Conservation (phyloP, 1,284 basidiomycete species). For the Trametes sp. region DNA sequence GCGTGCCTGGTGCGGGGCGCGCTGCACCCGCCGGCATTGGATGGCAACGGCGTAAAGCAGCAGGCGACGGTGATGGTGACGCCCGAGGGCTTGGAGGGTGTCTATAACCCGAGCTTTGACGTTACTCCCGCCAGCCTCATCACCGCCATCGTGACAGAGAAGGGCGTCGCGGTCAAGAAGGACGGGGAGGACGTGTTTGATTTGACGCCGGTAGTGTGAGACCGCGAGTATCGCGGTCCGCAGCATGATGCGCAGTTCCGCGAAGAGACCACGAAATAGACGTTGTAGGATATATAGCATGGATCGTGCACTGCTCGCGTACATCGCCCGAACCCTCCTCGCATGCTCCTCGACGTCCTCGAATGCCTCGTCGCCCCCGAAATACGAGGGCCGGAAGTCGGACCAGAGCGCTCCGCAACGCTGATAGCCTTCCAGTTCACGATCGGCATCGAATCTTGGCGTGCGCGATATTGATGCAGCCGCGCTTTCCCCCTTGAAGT, state of each 20-base stretch:
- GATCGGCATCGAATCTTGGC: background rate
- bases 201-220: slow-evolving; percentile 57
- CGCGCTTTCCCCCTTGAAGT: background rate
- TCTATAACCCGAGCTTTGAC: slow-evolving; percentile 95
- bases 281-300: slow-evolving; percentile 5
- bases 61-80: slow-evolving; percentile 81
- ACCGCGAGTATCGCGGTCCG: slow-evolving; percentile 16
- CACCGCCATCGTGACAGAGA: slow-evolving; percentile 89
- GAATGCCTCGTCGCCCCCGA: background rate
- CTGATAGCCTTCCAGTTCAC: background rate
- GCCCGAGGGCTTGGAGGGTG: slow-evolving; percentile 66
- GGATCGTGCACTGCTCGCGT: background rate
- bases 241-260: slow-evolving; percentile 1
- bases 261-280: background rate
- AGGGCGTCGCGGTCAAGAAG: slow-evolving; percentile 77
- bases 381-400: background rate
- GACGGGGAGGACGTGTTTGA: slow-evolving; percentile 61
- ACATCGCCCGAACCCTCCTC: background rate
- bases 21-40: slow-evolving; percentile 57
- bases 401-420: background rate
- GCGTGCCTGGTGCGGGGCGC: slow-evolving; percentile 87
- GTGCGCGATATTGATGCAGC: background rate
- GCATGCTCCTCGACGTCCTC: background rate
- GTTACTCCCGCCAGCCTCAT: slow-evolving; percentile 89
- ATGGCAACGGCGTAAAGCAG: slow-evolving; percentile 52